Conservation (phyloP, 495 filamentous ascomycete genomes). For the Neurospora terricola region DNA sequence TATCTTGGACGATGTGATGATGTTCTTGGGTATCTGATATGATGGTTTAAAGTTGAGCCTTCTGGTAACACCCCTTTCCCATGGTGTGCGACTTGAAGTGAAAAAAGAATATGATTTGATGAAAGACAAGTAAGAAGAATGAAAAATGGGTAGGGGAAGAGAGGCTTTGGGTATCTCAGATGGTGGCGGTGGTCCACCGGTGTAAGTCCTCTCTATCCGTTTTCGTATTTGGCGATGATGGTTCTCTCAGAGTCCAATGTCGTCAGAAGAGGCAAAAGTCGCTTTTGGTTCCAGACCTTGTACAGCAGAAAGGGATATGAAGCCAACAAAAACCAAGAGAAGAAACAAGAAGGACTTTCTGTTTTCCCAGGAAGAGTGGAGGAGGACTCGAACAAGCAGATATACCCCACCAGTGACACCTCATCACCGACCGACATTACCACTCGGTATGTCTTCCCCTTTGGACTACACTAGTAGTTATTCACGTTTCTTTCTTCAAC, state of each 20-base stretch:
- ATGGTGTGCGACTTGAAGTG: background rate
- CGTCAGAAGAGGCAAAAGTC: background rate
- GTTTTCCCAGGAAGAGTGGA: background rate
- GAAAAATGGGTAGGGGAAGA: background rate
- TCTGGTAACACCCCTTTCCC: background rate
- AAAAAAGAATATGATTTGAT: background rate
- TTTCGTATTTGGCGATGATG: background rate
- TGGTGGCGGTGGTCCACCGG: background rate
- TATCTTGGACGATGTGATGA: conserved; percentile 16
- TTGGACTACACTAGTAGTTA: background rate
- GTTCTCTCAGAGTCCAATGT: background rate
- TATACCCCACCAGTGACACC: background rate
- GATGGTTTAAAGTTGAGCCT: background rate
- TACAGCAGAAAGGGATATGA: background rate
- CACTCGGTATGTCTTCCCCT: background rate
- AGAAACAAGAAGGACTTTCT: background rate
- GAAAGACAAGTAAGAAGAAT: background rate
- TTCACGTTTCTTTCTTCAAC: background rate
- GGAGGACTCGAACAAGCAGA: background rate
- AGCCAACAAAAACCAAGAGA: background rate
- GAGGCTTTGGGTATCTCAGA: background rate
- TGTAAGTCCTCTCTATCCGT: background rate
- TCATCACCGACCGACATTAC: background rate
- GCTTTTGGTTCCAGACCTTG: background rate
- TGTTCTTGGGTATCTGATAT: background rate